phyloP scores from a whole-genome alignment of 2,329 filamentous ascomycete species.

The Claviceps humidiphila region DNA sequence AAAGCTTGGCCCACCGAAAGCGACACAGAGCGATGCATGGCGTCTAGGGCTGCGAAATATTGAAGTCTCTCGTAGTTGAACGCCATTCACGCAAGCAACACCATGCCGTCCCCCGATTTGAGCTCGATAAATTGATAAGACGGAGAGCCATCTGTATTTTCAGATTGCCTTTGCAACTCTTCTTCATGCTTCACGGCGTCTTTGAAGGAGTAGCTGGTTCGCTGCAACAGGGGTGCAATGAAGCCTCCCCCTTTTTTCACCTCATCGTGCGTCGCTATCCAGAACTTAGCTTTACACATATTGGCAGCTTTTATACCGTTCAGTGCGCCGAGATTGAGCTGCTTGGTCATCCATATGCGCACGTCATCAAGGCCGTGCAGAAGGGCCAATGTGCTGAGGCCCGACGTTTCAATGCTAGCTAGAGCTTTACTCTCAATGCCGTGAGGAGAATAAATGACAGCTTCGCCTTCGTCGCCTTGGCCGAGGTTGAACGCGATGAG shows the following conservation, averaged over 20 bases:
- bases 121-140: constrained; percentile 37
- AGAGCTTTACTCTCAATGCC: constrained; percentile 39
- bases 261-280: constrained; percentile 54
- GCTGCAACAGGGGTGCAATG: constrained; percentile 36
- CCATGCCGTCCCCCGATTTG: constrained; percentile 40
- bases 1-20: background rate
- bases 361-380: constrained; percentile 54
- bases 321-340: constrained; percentile 49
- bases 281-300: constrained; percentile 42
- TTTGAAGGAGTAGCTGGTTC: constrained; percentile 29
- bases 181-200: constrained; percentile 28
- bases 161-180: constrained; percentile 8
- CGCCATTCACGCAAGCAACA: constrained; percentile 13
- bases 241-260: constrained; percentile 45
- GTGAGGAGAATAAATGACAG: constrained; percentile 49
- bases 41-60: background rate
- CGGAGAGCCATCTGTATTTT: constrained; percentile 16
- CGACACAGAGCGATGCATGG: background rate
- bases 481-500: constrained; percentile 37
- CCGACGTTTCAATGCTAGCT: constrained; percentile 23
- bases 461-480: constrained; percentile 26
- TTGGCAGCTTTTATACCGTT: constrained; percentile 46
- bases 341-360: constrained; percentile 32
- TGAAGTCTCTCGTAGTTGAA: background rate
- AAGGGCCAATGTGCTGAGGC: constrained; percentile 41